Conservation (phyloP, 192 early-diverging fungal species). For the Backusella westeae region DNA sequence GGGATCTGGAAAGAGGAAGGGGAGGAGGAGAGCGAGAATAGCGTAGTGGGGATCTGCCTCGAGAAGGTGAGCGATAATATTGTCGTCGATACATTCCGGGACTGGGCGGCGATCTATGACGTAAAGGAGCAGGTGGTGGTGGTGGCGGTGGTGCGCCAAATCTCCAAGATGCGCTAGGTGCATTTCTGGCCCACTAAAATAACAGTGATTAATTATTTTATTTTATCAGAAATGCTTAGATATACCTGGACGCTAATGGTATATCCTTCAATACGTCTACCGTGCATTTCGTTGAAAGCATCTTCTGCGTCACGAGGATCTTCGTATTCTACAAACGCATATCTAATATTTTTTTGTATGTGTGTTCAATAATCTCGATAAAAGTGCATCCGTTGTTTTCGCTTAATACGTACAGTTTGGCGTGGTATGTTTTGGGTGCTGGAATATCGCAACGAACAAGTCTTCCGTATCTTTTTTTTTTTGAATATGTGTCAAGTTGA, state of each 20-base stretch:
- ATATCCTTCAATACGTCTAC: conserved; percentile 75
- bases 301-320: conserved; percentile 88
- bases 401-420: conserved; percentile 62
- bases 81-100: conserved; percentile 25
- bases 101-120: neutral
- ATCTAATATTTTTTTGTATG: conserved; percentile 49
- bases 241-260: conserved; percentile 77
- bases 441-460: conserved; percentile 89
- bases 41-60: conserved; percentile 37
- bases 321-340: conserved; percentile 96
- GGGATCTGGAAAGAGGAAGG: neutral
- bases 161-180: conserved; percentile 77
- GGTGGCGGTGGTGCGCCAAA: conserved; percentile 60
- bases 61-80: conserved; percentile 32
- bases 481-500: neutral
- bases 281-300: conserved; percentile 93
- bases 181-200: conserved; percentile 79
- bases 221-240: neutral
- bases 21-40: conserved; percentile 10
- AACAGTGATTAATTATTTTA: neutral
- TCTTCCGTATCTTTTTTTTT: conserved; percentile 65
- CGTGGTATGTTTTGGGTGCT: conserved; percentile 56
- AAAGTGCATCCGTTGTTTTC: neutral
- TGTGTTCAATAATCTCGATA: neutral
- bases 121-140: conserved; percentile 30